These are phyloP conservation scores for Kodamaea neixiangensis DNA, from an alignment of 805 yeast genomes.

Conservation along the genomic window DNA sequence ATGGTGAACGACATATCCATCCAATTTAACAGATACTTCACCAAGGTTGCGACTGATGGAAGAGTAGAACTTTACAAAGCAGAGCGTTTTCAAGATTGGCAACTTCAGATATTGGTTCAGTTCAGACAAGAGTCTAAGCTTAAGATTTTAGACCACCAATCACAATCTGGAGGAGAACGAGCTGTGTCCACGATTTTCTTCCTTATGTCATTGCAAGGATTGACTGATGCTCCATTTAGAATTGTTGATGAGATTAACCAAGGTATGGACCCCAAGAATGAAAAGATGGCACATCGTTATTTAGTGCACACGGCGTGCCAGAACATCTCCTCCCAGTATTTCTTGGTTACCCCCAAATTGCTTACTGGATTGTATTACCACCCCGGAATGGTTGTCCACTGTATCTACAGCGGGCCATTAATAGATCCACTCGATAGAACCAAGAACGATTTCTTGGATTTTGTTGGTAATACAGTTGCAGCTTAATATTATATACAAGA, in stretches of 20 bases:
- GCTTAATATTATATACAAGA: conserved; percentile 10
- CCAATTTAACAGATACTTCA: conserved; percentile 67
- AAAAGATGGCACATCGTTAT: conserved; percentile 78
- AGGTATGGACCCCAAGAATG: conserved; percentile 97
- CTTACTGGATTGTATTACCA: conserved; percentile 77
- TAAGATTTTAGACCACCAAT: conserved; percentile 73
- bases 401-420: conserved; percentile 43
- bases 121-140: conserved; percentile 78
- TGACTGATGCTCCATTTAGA: conserved; percentile 86
- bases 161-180: conserved; percentile 97
- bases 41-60: conserved; percentile 85
- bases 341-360: conserved; percentile 89
- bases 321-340: conserved; percentile 69
- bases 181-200: conserved; percentile 93
- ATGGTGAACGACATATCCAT: conserved; percentile 58
- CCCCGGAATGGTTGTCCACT: conserved; percentile 78
- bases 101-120: conserved; percentile 76
- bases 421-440: conserved; percentile 22
- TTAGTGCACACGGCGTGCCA: conserved; percentile 82
- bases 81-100: conserved; percentile 72
- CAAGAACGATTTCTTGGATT: conserved; percentile 34
- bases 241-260: conserved; percentile 98
- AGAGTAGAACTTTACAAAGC: conserved; percentile 60
- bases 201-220: conserved; percentile 86
- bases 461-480: conserved; percentile 17